Evolutionary conservation across 75 land plant genomes (phyloP).

Genomic region (Azolla pinnata): DNA sequence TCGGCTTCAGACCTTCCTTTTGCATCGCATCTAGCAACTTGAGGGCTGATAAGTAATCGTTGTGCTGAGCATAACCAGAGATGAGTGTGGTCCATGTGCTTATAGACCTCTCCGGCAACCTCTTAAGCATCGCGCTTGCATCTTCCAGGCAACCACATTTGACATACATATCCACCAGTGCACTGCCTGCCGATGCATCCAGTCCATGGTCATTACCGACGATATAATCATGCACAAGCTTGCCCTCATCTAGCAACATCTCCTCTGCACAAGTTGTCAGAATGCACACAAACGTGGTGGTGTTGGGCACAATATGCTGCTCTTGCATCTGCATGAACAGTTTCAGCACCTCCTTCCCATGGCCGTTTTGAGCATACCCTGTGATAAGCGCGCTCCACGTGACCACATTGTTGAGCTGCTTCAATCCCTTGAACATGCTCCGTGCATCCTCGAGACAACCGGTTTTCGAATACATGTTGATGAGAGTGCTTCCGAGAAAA

Average conservation of each 20-base stretch:
- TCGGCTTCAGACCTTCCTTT: slow-evolving; percentile 12
- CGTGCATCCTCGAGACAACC: not conserved
- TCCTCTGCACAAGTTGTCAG: slow-evolving; percentile 23
- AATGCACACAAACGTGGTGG: slow-evolving; percentile 23
- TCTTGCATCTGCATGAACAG: slow-evolving; percentile 28
- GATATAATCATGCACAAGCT: not conserved
- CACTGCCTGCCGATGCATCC: not conserved
- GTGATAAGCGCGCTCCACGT: slow-evolving; percentile 41
- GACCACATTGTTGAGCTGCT: slow-evolving; percentile 4
- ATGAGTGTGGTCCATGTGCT: slow-evolving; percentile 35
- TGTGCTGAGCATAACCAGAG: slow-evolving; percentile 26
- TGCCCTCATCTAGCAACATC: not conserved
- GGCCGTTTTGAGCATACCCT: slow-evolving; percentile 20
- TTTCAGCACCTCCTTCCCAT: slow-evolving; percentile 10
- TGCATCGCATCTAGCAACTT: slow-evolving; percentile 19
- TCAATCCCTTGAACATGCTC: not conserved
- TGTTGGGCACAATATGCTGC: slow-evolving; percentile 12
- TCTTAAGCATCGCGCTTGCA: slow-evolving; percentile 16
- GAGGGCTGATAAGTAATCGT: slow-evolving; percentile 18
- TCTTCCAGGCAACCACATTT: slow-evolving; percentile 18
- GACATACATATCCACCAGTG: not conserved
- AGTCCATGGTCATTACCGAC: not conserved
- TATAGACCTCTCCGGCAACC: slow-evolving; percentile 6
- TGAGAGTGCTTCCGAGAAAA: slow-evolving; percentile 10
- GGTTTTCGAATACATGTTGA: slow-evolving; percentile 1